Percentiles rank a stretch among this genome's conserved stretches.
Conservation (phyloP, 345 rosid species). For the Hibiscus mutabilis region DNA sequence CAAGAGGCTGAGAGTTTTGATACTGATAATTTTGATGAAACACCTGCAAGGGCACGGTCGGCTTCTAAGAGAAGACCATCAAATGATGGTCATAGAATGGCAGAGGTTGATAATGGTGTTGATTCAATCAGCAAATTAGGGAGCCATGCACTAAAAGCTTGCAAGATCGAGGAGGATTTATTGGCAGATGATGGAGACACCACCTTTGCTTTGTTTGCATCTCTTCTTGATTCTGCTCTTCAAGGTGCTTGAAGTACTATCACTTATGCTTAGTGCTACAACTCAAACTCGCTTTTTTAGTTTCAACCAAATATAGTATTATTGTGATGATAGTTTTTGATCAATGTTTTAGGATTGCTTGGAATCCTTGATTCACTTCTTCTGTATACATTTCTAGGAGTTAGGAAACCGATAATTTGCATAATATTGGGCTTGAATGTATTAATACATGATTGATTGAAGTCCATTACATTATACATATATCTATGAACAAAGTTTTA, state of each 20-base stretch:
- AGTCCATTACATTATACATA: neutral
- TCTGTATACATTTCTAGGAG: neutral
- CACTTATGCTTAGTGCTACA: neutral
- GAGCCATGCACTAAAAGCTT: slow-evolving; percentile 62
- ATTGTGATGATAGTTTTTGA: neutral
- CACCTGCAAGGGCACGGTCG: slow-evolving; percentile 33
- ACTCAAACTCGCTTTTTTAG: neutral
- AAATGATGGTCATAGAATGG: slow-evolving; percentile 30
- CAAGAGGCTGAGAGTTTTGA: slow-evolving; percentile 68
- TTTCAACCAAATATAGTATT: neutral
- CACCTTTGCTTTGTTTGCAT: slow-evolving; percentile 66
- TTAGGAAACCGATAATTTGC: neutral
- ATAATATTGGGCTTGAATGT: neutral
- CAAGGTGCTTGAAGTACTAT: slow-evolving; percentile 47
- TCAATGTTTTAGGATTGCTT: neutral
- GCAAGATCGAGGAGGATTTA: slow-evolving; percentile 78
- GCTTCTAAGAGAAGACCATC: slow-evolving; percentile 47
- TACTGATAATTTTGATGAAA: slow-evolving; percentile 37
- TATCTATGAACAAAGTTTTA: neutral
- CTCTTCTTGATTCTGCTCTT: slow-evolving; percentile 80
- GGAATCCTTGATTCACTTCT: neutral
- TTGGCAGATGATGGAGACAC: slow-evolving; percentile 63
- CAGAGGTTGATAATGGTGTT: slow-evolving; percentile 34
- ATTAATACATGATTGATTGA: neutral
- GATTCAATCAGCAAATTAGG: slow-evolving; percentile 40